These are phyloP conservation scores for Mycena belliarum DNA, from an alignment of 768 basidiomycete species.

Conservation along the genomic window DNA sequence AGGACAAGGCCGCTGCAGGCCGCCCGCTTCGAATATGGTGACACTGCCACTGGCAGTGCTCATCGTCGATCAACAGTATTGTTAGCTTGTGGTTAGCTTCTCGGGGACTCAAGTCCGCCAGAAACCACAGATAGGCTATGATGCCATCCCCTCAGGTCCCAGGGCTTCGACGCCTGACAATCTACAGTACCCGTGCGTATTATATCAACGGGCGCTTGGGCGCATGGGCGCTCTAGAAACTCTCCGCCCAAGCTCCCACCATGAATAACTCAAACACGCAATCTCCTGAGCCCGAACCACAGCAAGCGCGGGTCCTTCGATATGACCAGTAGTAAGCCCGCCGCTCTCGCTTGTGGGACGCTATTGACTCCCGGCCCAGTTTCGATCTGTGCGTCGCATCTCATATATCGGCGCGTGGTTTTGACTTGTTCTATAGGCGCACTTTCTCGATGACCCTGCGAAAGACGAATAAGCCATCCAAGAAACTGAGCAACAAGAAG, in stretches of 20 bases:
- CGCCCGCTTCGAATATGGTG: too few relatives aligned
- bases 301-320: slow-evolving; percentile 17
- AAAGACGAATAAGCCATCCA: slow-evolving; percentile 25
- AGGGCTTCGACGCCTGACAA: too few relatives aligned
- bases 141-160: too few relatives aligned
- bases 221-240: not conserved
- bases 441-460: slow-evolving; percentile 21
- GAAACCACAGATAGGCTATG: too few relatives aligned
- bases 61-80: too few relatives aligned
- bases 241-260: not conserved
- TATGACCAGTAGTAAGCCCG: slow-evolving; percentile 24
- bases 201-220: too few relatives aligned
- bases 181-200: too few relatives aligned
- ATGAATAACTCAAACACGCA: not conserved
- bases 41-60: too few relatives aligned
- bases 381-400: not conserved
- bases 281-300: not conserved
- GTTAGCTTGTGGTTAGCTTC: too few relatives aligned
- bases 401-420: not conserved
- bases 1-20: too few relatives aligned
- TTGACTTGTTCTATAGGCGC: slow-evolving; percentile 3
- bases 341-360: too few relatives aligned
- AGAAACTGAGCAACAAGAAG: slow-evolving; percentile 24
- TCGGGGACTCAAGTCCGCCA: too few relatives aligned
- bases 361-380: not conserved